A percentile compares a stretch with the other conserved stretches of the same genome.
Evolutionary conservation across 345 rosid genomes (phyloP).

Genomic region (Hibiscus mutabilis): DNA sequence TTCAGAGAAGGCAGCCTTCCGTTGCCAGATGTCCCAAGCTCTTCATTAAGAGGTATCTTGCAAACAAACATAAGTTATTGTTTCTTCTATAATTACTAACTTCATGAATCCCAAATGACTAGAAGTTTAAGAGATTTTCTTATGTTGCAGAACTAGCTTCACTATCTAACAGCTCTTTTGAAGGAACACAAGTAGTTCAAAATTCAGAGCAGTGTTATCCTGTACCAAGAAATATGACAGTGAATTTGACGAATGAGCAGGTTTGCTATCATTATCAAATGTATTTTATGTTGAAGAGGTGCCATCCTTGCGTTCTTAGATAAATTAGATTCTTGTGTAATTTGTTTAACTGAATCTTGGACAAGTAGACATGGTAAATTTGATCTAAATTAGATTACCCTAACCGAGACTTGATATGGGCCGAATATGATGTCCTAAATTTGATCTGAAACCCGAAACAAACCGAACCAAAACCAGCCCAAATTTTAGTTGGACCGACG

Average conservation of each 20-base stretch:
- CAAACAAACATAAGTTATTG: not conserved
- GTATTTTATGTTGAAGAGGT: not conserved
- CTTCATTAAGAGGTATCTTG: slow-evolving; percentile 31
- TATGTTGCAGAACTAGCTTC: slow-evolving; percentile 30
- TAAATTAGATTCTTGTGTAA: not conserved
- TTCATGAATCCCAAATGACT: not conserved
- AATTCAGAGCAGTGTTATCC: slow-evolving; percentile 73
- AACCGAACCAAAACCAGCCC: too few species aligned
- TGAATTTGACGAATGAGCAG: slow-evolving; percentile 83
- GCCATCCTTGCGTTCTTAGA: not conserved
- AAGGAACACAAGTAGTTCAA: slow-evolving; percentile 39
- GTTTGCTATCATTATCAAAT: slow-evolving; percentile 24
- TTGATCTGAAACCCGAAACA: too few species aligned
- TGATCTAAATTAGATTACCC: too few species aligned
- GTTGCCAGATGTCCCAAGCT: slow-evolving; percentile 57
- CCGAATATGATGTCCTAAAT: too few species aligned
- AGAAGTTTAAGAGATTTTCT: slow-evolving; percentile 8
- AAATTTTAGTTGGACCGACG: too few species aligned
- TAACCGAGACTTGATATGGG: too few species aligned
- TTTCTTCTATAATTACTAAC: not conserved
- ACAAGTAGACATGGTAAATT: too few species aligned
- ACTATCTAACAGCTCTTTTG: slow-evolving; percentile 50
- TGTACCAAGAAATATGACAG: slow-evolving; percentile 60
- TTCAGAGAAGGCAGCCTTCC: slow-evolving; percentile 94
- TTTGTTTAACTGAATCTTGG: not conserved